Percentiles rank a stretch among this genome's conserved stretches.
Evolutionary conservation across 2,329 filamentous ascomycete genomes (phyloP).

Genomic region (Cercospora canescens): DNA sequence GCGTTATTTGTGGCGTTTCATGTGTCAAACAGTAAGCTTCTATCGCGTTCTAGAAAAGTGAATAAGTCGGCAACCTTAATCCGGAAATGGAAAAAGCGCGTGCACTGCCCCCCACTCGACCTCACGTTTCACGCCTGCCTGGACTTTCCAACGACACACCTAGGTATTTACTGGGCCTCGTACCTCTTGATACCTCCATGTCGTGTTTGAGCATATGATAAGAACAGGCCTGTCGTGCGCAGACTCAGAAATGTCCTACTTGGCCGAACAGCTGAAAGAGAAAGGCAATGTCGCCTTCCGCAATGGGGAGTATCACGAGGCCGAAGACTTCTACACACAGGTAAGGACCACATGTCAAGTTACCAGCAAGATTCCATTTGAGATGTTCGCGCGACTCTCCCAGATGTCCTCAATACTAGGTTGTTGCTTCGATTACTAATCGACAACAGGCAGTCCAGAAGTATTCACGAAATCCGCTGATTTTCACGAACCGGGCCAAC

Average conservation of each 20-base stretch:
- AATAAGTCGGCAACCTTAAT: background rate
- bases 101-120: constrained; percentile 3
- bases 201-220: background rate
- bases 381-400: background rate
- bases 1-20: background rate
- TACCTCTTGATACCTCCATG: background rate
- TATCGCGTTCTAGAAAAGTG: constrained; percentile 1
- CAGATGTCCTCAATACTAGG: no score
- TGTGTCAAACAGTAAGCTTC: constrained; percentile 1
- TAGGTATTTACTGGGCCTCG: background rate
- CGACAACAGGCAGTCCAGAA: constrained; percentile 64
- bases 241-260: constrained; percentile 26
- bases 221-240: background rate
- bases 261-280: constrained; percentile 50
- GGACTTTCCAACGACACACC: background rate
- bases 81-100: constrained; percentile 4
- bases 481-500: constrained; percentile 90
- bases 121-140: background rate
- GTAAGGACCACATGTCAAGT: background rate
- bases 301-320: constrained; percentile 62
- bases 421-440: background rate
- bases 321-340: constrained; percentile 67
- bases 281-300: constrained; percentile 66
- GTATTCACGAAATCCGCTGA: constrained; percentile 72
- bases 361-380: background rate